These are phyloP conservation scores for Monosporozyma siamensis DNA, from an alignment of 805 yeast genomes.

Conservation along the genomic window DNA sequence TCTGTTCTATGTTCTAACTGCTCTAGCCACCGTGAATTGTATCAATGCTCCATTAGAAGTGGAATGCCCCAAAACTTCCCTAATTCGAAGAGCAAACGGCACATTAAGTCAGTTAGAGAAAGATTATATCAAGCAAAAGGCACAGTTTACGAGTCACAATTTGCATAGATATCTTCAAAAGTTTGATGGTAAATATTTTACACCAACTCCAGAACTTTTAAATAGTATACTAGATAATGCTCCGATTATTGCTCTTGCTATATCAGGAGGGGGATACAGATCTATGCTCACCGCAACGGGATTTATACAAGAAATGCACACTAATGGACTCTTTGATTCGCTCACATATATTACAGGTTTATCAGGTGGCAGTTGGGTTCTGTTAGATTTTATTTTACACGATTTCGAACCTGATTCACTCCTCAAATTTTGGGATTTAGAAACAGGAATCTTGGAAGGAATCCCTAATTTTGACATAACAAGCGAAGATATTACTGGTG, in stretches of 20 bases:
- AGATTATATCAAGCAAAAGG: slow-evolving; percentile 22
- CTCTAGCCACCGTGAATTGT: too few relatives aligned
- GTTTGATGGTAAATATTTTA: slow-evolving; percentile 25
- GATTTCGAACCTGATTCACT: slow-evolving; percentile 31
- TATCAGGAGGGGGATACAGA: slow-evolving; percentile 32
- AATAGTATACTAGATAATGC: slow-evolving; percentile 8
- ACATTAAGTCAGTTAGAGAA: slow-evolving; percentile 14
- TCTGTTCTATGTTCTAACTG: too few relatives aligned
- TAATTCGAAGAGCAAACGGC: slow-evolving; percentile 19
- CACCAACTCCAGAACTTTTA: slow-evolving; percentile 26
- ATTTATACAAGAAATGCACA: slow-evolving; percentile 21
- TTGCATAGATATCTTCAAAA: slow-evolving; percentile 26
- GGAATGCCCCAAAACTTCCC: slow-evolving; percentile 21
- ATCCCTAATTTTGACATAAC: slow-evolving; percentile 43
- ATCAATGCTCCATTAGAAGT: too few relatives aligned
- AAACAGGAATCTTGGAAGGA: slow-evolving; percentile 45
- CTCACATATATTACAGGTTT: slow-evolving; percentile 52
- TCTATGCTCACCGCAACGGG: slow-evolving; percentile 31
- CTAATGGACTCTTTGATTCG: slow-evolving; percentile 42
- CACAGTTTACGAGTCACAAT: slow-evolving; percentile 24
- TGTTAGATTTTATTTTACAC: slow-evolving; percentile 38
- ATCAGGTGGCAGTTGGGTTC: slow-evolving; percentile 68
- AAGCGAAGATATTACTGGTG: slow-evolving; percentile 19
- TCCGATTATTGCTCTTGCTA: slow-evolving; percentile 32
- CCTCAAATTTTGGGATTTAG: slow-evolving; percentile 34